Percentiles rank a stretch among this genome's conserved stretches.
Evolutionary conservation across 129 eudicot genomes (phyloP).

Genomic region (Arctium minus): DNA sequence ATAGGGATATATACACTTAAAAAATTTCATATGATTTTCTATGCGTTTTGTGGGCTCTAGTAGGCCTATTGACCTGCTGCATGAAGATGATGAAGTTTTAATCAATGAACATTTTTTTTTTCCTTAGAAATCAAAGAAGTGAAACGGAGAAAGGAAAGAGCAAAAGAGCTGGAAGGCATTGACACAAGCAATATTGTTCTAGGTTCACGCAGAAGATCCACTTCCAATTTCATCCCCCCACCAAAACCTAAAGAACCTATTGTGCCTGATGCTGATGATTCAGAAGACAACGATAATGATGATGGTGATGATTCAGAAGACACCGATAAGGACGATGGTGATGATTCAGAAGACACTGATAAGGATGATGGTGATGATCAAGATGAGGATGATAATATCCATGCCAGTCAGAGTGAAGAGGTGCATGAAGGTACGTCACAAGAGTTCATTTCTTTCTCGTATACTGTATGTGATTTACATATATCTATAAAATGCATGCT

Average conservation of each 20-base stretch:
- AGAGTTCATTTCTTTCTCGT: background rate
- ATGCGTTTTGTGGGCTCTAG: background rate
- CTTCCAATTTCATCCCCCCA: constrained; percentile 56
- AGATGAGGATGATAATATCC: constrained; percentile 38
- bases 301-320: constrained; percentile 40
- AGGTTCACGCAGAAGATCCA: constrained; percentile 76
- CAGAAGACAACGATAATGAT: constrained; percentile 30
- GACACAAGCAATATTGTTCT: constrained; percentile 85
- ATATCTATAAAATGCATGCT: background rate
- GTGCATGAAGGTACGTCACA: constrained; percentile 35
- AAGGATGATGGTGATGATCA: constrained; percentile 33
- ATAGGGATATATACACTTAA: background rate
- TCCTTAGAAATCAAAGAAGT: constrained; percentile 81
- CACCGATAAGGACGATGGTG: constrained; percentile 28
- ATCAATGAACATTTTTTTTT: background rate
- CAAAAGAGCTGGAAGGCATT: constrained; percentile 94
- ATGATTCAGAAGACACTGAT: constrained; percentile 28
- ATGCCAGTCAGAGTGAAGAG: constrained; percentile 43
- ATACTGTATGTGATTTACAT: background rate
- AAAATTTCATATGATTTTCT: background rate
- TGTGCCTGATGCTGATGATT: constrained; percentile 35
- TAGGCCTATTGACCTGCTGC: background rate
- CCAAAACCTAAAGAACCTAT: constrained; percentile 51
- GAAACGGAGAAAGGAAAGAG: constrained; percentile 79
- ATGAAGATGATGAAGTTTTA: background rate